Conservation (phyloP, 768 basidiomycete species). For the Hygrophoropsis aurantiaca region DNA sequence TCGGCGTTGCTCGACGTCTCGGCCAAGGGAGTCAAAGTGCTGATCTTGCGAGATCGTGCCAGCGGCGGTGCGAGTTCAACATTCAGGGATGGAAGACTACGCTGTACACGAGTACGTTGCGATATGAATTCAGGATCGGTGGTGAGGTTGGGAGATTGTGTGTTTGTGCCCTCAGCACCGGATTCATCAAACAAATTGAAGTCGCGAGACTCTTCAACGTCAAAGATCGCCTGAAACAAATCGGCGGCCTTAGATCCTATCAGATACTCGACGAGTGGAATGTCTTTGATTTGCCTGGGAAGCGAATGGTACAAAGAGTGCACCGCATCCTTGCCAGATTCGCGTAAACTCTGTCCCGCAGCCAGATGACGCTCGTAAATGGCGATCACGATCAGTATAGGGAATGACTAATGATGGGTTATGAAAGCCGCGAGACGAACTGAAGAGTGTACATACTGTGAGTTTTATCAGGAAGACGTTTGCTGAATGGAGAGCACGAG, state of each 20-base stretch:
- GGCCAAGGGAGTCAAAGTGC: constrained; percentile 23
- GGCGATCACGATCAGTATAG: constrained; percentile 72
- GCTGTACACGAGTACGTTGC: constrained; percentile 10
- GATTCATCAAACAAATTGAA: constrained; percentile 50
- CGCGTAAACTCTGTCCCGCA: constrained; percentile 48
- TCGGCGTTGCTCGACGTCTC: constrained; percentile 29
- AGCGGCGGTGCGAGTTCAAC: constrained; percentile 11
- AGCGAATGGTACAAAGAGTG: constrained; percentile 62
- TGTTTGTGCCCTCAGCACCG: constrained; percentile 44
- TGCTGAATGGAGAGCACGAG: constrained; percentile 74
- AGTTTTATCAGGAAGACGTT: constrained; percentile 86
- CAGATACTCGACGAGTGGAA: constrained; percentile 74
- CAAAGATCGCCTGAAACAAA: constrained; percentile 78
- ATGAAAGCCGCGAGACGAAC: background rate
- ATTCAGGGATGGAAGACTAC: constrained; percentile 1
- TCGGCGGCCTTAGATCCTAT: constrained; percentile 69
- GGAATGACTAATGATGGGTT: constrained; percentile 54
- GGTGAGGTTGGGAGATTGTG: constrained; percentile 8
- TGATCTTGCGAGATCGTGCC: constrained; percentile 25
- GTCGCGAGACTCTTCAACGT: constrained; percentile 54
- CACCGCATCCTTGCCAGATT: constrained; percentile 50
- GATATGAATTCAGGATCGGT: constrained; percentile 7
- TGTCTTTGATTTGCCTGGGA: constrained; percentile 68
- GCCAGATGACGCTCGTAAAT: constrained; percentile 76
- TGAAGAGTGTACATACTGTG: constrained; percentile 49